Conservation (phyloP, 306 rosid genomes). For the Begonia peltatifolia region DNA sequence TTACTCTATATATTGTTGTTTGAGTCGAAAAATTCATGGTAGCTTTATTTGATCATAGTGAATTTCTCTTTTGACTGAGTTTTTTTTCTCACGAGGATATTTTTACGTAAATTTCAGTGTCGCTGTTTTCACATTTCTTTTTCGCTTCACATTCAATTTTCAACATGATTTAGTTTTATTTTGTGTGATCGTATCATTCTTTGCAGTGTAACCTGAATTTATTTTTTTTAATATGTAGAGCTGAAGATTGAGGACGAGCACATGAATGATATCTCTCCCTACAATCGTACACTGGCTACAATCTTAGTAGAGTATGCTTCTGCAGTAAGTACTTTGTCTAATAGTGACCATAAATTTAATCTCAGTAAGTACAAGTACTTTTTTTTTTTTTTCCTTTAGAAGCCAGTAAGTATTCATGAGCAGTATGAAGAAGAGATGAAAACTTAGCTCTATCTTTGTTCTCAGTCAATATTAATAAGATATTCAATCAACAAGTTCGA, state of each 20-base stretch:
- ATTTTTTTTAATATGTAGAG: slow-evolving; percentile 6
- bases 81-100: neutral
- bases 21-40: neutral
- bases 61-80: neutral
- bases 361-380: too few relatives aligned
- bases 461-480: too few relatives aligned
- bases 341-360: too few relatives aligned
- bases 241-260: slow-evolving; percentile 2
- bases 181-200: neutral
- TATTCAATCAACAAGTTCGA: too few relatives aligned
- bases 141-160: too few relatives aligned
- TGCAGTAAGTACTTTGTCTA: slow-evolving; percentile 4
- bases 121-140: neutral
- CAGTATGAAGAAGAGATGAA: too few relatives aligned
- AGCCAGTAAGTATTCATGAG: too few relatives aligned
- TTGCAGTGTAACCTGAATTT: neutral
- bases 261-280: slow-evolving; percentile 1
- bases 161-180: neutral
- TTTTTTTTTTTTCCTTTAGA: too few relatives aligned
- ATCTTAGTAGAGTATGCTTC: slow-evolving; percentile 14
- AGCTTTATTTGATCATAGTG: too few relatives aligned
- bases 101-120: neutral
- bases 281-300: slow-evolving; percentile 9
- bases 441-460: too few relatives aligned
- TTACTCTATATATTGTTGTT: too few relatives aligned